These are phyloP conservation scores for Kockovaella imperatae DNA, from an alignment of 768 basidiomycete species.

Conservation along the genomic window DNA sequence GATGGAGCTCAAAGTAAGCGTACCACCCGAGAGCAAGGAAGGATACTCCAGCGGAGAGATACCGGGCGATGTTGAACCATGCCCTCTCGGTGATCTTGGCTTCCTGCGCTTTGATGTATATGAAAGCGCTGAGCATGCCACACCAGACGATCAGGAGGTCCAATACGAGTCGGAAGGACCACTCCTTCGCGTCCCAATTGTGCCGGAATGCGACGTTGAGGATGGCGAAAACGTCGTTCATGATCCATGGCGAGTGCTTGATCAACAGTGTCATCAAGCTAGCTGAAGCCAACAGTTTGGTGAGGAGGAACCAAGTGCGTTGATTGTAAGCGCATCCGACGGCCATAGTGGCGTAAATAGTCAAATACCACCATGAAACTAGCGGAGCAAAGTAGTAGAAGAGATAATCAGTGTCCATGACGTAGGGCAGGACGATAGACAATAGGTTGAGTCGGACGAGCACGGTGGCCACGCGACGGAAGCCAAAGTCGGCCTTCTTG, in stretches of 20 bases:
- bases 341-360: slow-evolving; percentile 73
- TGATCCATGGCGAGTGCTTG: slow-evolving; percentile 54
- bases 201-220: slow-evolving; percentile 63
- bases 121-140: slow-evolving; percentile 72
- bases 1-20: slow-evolving; percentile 68
- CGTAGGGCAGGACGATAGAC: slow-evolving; percentile 72
- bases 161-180: slow-evolving; percentile 77
- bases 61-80: slow-evolving; percentile 56
- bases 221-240: slow-evolving; percentile 59
- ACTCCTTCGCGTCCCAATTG: slow-evolving; percentile 75
- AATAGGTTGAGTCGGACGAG: slow-evolving; percentile 75
- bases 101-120: slow-evolving; percentile 67
- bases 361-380: slow-evolving; percentile 73
- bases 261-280: slow-evolving; percentile 60
- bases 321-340: slow-evolving; percentile 67
- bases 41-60: slow-evolving; percentile 51
- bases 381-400: slow-evolving; percentile 86
- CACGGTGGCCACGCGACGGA: slow-evolving; percentile 65
- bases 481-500: slow-evolving; percentile 79
- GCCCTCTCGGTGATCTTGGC: slow-evolving; percentile 60
- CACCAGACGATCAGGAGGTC: slow-evolving; percentile 86
- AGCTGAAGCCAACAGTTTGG: slow-evolving; percentile 64
- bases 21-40: slow-evolving; percentile 61
- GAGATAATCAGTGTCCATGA: slow-evolving; percentile 85
- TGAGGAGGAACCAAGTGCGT: slow-evolving; percentile 56